Conservation (phyloP, 2,329 filamentous ascomycete species). For the Phyllosticta citriasiana region DNA sequence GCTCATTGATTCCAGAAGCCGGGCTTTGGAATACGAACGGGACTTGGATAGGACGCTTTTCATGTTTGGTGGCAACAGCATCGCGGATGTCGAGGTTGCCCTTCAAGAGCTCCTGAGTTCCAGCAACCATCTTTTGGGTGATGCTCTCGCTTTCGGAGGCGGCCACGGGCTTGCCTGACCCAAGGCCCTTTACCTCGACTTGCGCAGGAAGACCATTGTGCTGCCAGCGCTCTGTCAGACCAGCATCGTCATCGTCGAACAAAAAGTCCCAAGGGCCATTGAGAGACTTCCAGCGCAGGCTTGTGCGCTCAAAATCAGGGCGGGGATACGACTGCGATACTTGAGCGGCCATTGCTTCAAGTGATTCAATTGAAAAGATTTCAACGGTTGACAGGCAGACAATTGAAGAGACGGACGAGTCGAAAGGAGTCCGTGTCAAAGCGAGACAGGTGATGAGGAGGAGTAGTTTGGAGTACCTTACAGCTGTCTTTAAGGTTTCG, state of each 20-base stretch:
- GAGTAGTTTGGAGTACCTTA: background rate
- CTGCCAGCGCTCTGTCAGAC: constrained; percentile 46
- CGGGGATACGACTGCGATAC: constrained; percentile 43
- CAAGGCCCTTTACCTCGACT: constrained; percentile 20
- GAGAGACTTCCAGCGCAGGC: constrained; percentile 49
- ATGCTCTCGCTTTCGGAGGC: constrained; percentile 26
- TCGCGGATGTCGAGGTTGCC: constrained; percentile 33
- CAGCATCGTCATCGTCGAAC: constrained; percentile 55
- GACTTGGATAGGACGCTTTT: constrained; percentile 47
- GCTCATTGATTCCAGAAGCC: constrained; percentile 52
- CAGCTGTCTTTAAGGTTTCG: background rate
- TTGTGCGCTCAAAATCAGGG: constrained; percentile 51
- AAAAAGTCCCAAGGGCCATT: constrained; percentile 55
- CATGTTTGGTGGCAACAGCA: constrained; percentile 22
- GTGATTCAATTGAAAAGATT: background rate
- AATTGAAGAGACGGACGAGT: background rate
- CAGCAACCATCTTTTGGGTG: constrained; percentile 40
- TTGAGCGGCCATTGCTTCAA: background rate
- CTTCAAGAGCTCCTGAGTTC: constrained; percentile 38
- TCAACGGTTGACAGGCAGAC: background rate
- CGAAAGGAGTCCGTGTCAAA: background rate
- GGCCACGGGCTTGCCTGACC: constrained; percentile 11
- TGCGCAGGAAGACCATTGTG: constrained; percentile 39
- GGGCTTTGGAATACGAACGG: constrained; percentile 57
- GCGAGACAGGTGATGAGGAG: background rate